Conservation (phyloP, 1,284 basidiomycete genomes). For the Ustilago cynodontis region DNA sequence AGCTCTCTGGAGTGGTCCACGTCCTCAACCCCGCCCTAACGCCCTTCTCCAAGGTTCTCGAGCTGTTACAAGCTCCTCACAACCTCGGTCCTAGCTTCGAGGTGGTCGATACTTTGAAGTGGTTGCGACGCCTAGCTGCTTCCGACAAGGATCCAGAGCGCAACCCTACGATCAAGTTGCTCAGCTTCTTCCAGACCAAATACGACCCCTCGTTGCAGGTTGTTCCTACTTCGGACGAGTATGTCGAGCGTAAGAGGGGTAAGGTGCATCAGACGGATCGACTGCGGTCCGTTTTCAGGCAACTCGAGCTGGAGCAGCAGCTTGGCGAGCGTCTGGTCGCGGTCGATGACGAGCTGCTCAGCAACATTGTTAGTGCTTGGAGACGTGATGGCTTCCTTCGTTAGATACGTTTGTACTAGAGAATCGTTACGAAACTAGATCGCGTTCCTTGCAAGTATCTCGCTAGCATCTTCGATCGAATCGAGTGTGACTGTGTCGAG, state of each 20-base stretch:
- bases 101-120: slow-evolving; percentile 77
- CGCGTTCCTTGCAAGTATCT: too few species aligned
- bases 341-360: slow-evolving; percentile 7
- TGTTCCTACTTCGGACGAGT: not conserved
- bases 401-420: not conserved
- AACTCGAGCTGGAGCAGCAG: slow-evolving; percentile 5
- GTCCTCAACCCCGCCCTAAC: slow-evolving; percentile 27
- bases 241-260: not conserved
- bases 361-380: slow-evolving; percentile 21
- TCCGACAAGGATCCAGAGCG: slow-evolving; percentile 71
- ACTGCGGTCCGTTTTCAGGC: slow-evolving; percentile 6
- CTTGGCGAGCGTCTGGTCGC: slow-evolving; percentile 9
- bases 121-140: slow-evolving; percentile 73
- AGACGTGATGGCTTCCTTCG: slow-evolving; percentile 13
- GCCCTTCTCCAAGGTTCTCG: slow-evolving; percentile 74
- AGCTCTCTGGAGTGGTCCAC: slow-evolving; percentile 15
- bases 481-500: too few species aligned
- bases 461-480: too few species aligned
- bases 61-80: slow-evolving; percentile 73
- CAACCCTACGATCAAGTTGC: slow-evolving; percentile 74
- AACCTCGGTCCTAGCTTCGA: slow-evolving; percentile 80
- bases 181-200: slow-evolving; percentile 69
- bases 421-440: too few species aligned
- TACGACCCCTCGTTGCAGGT: not conserved
- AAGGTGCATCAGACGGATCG: not conserved